phyloP scores from a whole-genome alignment of 257 asterid species.

The Ehretia macrophylla region DNA sequence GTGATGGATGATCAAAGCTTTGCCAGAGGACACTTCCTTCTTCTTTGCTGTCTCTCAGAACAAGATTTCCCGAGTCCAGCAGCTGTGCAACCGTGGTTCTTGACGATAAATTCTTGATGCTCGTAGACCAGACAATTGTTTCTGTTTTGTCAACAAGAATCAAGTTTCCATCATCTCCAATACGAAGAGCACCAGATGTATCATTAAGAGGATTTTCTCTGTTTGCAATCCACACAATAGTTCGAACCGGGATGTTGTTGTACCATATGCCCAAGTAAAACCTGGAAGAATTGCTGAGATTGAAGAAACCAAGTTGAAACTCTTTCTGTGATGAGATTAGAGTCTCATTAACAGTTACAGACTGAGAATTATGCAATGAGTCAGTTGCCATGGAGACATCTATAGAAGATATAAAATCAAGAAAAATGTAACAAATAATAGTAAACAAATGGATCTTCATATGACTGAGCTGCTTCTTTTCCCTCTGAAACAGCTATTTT shows the following conservation, averaged over 20 bases:
- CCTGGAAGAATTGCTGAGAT: constrained; percentile 10
- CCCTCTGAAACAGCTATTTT: no score
- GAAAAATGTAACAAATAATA: neutral
- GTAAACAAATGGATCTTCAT: neutral
- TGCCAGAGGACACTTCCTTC: constrained; percentile 27
- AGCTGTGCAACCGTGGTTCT: constrained; percentile 20
- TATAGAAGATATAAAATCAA: neutral
- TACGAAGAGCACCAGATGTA: constrained; percentile 5
- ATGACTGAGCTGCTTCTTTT: neutral
- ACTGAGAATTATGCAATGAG: neutral
- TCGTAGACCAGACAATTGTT: constrained; percentile 20
- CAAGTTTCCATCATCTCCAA: constrained; percentile 11
- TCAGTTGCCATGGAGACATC: constrained; percentile 1
- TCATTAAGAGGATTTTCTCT: constrained; percentile 15
- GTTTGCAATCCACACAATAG: constrained; percentile 24
- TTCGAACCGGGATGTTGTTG: neutral
- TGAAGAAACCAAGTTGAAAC: constrained; percentile 32
- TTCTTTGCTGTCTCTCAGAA: constrained; percentile 14
- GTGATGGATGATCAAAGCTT: constrained; percentile 28
- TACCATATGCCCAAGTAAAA: constrained; percentile 34
- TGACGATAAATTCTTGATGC: neutral
- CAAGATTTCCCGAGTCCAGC: constrained; percentile 35
- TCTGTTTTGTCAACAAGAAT: neutral
- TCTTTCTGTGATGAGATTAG: constrained; percentile 24
- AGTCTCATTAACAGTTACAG: neutral